phyloP scores from a whole-genome alignment of 148 eudicot genomes.

The Rhododendron griersonianum region DNA sequence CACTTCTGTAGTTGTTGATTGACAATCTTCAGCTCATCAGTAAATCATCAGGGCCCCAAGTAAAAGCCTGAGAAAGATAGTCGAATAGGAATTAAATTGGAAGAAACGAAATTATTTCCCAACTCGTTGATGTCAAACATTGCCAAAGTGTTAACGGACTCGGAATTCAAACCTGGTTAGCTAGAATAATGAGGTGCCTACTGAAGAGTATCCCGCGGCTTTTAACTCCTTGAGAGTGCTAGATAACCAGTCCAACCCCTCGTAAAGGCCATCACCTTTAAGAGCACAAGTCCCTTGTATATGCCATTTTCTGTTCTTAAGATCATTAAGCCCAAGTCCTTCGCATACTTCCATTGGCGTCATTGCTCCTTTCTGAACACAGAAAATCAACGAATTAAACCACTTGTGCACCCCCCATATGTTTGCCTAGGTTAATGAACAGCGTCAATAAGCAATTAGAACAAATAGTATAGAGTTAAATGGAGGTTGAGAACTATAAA shows the following conservation, averaged over 20 bases:
- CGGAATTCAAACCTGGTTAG: slow-evolving; percentile 24
- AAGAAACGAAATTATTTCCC: background rate
- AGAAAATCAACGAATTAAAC: background rate
- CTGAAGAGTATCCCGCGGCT: slow-evolving; percentile 83
- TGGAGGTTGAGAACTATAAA: background rate
- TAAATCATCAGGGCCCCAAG: slow-evolving; percentile 1
- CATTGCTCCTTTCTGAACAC: slow-evolving; percentile 92
- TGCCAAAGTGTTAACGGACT: background rate
- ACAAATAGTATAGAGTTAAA: background rate
- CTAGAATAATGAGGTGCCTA: slow-evolving; percentile 61
- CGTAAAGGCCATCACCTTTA: slow-evolving; percentile 95
- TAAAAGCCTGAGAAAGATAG: background rate
- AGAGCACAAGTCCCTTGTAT: slow-evolving; percentile 97
- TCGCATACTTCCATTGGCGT: slow-evolving; percentile 91
- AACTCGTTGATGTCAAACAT: background rate
- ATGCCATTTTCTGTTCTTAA: slow-evolving; percentile 96
- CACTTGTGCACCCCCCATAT: background rate
- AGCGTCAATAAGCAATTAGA: background rate
- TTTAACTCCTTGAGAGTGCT: slow-evolving; percentile 87
- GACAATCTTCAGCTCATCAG: background rate
- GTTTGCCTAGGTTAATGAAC: background rate
- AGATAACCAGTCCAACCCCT: slow-evolving; percentile 96
- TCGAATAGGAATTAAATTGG: background rate
- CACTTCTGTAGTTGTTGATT: background rate
- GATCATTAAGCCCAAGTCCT: slow-evolving; percentile 84